phyloP scores from a whole-genome alignment of 352 stramenopile species.

The Phytophthora citrophthora region DNA sequence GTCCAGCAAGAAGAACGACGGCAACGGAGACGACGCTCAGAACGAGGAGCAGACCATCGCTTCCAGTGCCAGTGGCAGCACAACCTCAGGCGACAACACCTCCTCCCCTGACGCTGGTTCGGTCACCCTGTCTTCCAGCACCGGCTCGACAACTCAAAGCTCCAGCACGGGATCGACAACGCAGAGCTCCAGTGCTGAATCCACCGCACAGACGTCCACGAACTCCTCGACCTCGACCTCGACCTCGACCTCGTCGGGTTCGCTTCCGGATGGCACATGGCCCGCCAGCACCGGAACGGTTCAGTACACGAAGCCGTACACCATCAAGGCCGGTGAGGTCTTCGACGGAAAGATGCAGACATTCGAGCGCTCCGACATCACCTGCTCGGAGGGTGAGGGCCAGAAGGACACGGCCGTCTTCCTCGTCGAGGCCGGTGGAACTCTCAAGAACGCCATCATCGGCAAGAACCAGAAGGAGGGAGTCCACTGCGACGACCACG shows the following conservation, averaged over 20 bases:
- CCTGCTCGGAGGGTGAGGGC: slow-evolving; percentile 32
- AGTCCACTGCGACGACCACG: slow-evolving; percentile 17
- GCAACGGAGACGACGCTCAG: not conserved
- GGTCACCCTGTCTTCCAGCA: not conserved
- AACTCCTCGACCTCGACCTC: not conserved
- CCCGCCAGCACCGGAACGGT: slow-evolving; percentile 16
- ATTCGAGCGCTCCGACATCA: slow-evolving; percentile 59
- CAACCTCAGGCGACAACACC: not conserved
- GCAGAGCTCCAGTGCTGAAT: not conserved
- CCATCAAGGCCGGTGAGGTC: slow-evolving; percentile 39
- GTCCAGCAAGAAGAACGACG: slow-evolving; percentile 7
- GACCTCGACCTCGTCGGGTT: not conserved
- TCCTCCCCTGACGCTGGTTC: not conserved
- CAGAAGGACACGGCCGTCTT: slow-evolving; percentile 46
- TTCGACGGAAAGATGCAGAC: slow-evolving; percentile 53
- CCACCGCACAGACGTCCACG: slow-evolving; percentile 1
- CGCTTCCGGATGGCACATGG: slow-evolving; percentile 12
- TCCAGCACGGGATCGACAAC: slow-evolving; percentile 4
- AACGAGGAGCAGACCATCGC: slow-evolving; percentile 1
- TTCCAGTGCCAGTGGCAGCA: slow-evolving; percentile 4
- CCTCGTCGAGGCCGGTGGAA: slow-evolving; percentile 33
- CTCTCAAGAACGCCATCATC: slow-evolving; percentile 30
- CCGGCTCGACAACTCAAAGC: not conserved
- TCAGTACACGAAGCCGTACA: slow-evolving; percentile 23
- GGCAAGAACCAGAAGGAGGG: slow-evolving; percentile 24